A percentile compares a stretch with the other conserved stretches of the same genome.
phyloP scores from a whole-genome alignment of 345 rosid species.

The Corchorus capsularis region DNA sequence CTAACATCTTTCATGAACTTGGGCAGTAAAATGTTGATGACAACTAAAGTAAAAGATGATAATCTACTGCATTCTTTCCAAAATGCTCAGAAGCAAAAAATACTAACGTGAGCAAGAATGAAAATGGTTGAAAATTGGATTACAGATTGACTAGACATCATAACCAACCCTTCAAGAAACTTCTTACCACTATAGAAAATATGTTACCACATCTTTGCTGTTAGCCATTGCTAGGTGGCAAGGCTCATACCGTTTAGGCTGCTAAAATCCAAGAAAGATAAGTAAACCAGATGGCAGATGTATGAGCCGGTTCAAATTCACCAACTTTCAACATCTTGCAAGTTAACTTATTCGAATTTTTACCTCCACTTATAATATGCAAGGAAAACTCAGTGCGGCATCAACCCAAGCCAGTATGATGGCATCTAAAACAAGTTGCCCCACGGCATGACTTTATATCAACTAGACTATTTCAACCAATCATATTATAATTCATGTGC shows the following conservation, averaged over 20 bases:
- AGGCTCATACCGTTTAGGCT: background rate
- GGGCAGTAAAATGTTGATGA: background rate
- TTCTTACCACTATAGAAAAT: background rate
- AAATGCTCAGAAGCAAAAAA: background rate
- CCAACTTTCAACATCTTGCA: background rate
- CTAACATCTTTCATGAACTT: constrained; percentile 3
- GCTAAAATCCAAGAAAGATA: background rate
- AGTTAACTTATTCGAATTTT: background rate
- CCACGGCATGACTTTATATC: background rate
- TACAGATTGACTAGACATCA: background rate
- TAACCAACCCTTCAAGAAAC: background rate
- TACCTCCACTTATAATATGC: background rate
- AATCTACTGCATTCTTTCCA: background rate
- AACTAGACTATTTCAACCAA: background rate
- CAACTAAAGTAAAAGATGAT: background rate
- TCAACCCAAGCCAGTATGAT: background rate
- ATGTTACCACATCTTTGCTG: background rate
- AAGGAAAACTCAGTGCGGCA: background rate
- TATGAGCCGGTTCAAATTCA: background rate
- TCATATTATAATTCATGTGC: background rate
- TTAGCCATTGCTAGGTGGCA: background rate
- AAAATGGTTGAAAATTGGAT: background rate
- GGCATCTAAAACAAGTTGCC: background rate
- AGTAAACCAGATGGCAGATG: background rate
- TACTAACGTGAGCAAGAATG: background rate